phyloP scores from a whole-genome alignment of 768 basidiomycete genomes.

The Filobasidium floriforme region DNA sequence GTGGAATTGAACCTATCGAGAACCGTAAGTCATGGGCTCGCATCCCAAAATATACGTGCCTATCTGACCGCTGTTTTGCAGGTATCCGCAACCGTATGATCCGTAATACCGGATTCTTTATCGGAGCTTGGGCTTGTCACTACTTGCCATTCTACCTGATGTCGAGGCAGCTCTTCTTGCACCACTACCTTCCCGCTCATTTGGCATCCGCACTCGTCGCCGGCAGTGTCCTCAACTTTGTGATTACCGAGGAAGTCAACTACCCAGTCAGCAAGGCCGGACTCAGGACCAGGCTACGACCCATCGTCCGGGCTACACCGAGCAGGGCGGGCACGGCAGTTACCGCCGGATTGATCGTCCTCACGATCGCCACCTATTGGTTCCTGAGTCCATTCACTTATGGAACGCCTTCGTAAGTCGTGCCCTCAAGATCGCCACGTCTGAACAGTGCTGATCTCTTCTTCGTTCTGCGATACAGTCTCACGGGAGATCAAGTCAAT shows the following conservation, averaged over 20 bases:
- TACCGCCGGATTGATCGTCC: slow-evolving; percentile 55
- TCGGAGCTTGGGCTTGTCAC: slow-evolving; percentile 87
- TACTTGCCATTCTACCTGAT: slow-evolving; percentile 97
- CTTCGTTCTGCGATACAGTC: slow-evolving; percentile 48
- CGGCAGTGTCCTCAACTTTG: slow-evolving; percentile 82
- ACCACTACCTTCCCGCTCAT: slow-evolving; percentile 96
- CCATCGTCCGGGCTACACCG: slow-evolving; percentile 57
- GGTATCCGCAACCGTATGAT: slow-evolving; percentile 87
- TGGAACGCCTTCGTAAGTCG: slow-evolving; percentile 83
- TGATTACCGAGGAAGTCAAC: slow-evolving; percentile 82
- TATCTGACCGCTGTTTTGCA: slow-evolving; percentile 40
- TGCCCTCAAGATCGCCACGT: background rate
- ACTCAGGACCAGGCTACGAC: slow-evolving; percentile 56
- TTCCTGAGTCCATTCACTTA: slow-evolving; percentile 88
- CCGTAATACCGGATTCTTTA: slow-evolving; percentile 94
- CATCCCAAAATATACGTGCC: background rate
- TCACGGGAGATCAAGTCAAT: slow-evolving; percentile 79
- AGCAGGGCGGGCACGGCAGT: slow-evolving; percentile 55
- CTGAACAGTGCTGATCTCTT: background rate
- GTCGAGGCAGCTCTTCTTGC: slow-evolving; percentile 91
- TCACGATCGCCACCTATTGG: slow-evolving; percentile 51
- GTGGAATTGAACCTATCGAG: slow-evolving; percentile 76
- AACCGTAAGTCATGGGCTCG: slow-evolving; percentile 57
- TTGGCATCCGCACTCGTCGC: slow-evolving; percentile 85
- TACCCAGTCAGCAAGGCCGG: slow-evolving; percentile 77